These are phyloP conservation scores for Metschnikowia similis DNA, from an alignment of 805 yeast genomes.

Conservation along the genomic window DNA sequence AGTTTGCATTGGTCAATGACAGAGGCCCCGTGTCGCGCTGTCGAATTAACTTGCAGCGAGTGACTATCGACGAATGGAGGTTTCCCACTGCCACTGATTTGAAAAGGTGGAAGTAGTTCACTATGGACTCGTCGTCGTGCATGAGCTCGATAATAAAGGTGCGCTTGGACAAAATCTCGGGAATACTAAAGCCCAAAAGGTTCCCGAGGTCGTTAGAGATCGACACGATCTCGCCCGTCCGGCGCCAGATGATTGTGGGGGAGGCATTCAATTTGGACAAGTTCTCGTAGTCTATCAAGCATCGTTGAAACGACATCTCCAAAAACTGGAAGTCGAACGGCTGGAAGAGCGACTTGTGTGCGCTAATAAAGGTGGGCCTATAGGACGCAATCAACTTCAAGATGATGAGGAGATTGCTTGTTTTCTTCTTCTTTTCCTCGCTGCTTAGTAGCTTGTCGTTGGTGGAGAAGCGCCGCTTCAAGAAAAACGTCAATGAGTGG, in stretches of 20 bases:
- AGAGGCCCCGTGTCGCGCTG: conserved; percentile 14
- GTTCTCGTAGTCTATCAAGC: conserved; percentile 42
- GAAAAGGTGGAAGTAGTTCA: conserved; percentile 68
- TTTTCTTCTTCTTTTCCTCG: conserved; percentile 27
- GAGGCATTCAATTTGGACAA: conserved; percentile 54
- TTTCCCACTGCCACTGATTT: conserved; percentile 70
- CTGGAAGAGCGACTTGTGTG: conserved; percentile 61
- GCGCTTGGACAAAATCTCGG: conserved; percentile 54
- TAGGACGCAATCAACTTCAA: conserved; percentile 60
- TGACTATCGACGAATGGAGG: conserved; percentile 48
- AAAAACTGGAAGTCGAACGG: conserved; percentile 62
- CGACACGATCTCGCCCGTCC: conserved; percentile 82
- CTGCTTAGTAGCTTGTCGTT: conserved; percentile 26
- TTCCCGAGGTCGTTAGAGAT: conserved; percentile 71
- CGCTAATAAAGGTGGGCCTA: conserved; percentile 73
- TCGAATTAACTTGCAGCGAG: conserved; percentile 46
- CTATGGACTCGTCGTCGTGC: conserved; percentile 69
- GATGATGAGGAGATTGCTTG: conserved; percentile 36
- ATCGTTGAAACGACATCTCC: conserved; percentile 44
- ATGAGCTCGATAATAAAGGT: conserved; percentile 72
- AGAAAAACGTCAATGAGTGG: conserved; percentile 54
- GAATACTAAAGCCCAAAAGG: conserved; percentile 59
- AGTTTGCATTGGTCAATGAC: conserved; percentile 17
- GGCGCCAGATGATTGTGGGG: conserved; percentile 81
- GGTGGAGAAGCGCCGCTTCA: conserved; percentile 55